Conservation (phyloP, 2,329 filamentous ascomycete genomes). For the Diaporthe australafricana region DNA sequence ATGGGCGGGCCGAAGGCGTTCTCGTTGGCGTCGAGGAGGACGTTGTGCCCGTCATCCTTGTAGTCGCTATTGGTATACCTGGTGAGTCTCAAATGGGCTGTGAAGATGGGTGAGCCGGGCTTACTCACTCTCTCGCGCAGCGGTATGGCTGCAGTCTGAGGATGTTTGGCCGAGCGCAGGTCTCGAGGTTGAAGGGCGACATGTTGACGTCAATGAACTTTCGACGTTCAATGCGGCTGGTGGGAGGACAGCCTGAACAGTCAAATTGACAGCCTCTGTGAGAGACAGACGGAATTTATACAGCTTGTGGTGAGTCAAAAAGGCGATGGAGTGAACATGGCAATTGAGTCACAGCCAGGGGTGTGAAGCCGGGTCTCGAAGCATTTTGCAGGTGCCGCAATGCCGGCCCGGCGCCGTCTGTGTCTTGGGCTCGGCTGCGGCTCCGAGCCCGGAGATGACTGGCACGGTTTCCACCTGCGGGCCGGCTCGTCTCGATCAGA, state of each 20-base stretch:
- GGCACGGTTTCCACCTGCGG: slow-evolving; percentile 16
- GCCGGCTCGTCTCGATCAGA: not conserved
- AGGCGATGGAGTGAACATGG: not conserved
- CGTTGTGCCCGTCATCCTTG: slow-evolving; percentile 96
- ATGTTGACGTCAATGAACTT: slow-evolving; percentile 49
- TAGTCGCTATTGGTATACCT: slow-evolving; percentile 77
- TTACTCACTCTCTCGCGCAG: slow-evolving; percentile 81
- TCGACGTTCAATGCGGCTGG: not conserved
- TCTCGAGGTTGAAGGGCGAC: slow-evolving; percentile 78
- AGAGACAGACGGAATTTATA: not conserved
- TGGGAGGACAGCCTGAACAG: not conserved
- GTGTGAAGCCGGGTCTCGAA: not conserved
- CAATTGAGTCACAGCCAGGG: slow-evolving; percentile 30
- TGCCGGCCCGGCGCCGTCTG: slow-evolving; percentile 9
- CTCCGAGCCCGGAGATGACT: slow-evolving; percentile 36
- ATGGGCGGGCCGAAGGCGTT: slow-evolving; percentile 93
- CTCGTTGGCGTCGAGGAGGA: slow-evolving; percentile 97
- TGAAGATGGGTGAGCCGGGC: not conserved
- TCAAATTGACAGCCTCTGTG: not conserved
- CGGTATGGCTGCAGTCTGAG: slow-evolving; percentile 82
- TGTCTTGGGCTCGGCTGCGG: slow-evolving; percentile 8
- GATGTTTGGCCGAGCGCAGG: slow-evolving; percentile 82
- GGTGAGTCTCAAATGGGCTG: not conserved
- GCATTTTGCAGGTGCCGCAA: slow-evolving; percentile 20
- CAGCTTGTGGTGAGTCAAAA: not conserved